Evolutionary conservation across 2,329 filamentous ascomycete species (phyloP).

Genomic region (Aspergillus terreus): DNA sequence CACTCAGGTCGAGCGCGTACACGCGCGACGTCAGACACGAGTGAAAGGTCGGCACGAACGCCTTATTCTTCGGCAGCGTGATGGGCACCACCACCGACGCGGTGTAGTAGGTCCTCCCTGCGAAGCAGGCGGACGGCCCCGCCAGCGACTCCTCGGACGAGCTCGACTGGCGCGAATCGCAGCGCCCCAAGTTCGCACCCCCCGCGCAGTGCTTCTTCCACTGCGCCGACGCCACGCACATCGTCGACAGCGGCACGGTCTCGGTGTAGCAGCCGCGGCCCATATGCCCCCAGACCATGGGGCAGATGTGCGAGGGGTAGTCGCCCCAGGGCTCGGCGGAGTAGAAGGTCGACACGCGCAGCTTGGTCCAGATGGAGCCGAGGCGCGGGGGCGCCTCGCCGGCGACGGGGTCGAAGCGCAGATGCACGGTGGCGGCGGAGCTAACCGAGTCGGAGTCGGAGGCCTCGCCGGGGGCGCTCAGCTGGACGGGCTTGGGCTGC

Average conservation of each 20-base stretch:
- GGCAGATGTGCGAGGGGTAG: slow-evolving; percentile 44
- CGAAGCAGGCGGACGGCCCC: slow-evolving; percentile 39
- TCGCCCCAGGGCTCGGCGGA: slow-evolving; percentile 48
- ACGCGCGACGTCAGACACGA: slow-evolving; percentile 62
- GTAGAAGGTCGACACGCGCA: slow-evolving; percentile 58
- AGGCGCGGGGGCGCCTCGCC: slow-evolving; percentile 53
- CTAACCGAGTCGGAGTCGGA: slow-evolving; percentile 39
- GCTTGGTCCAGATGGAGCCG: slow-evolving; percentile 49
- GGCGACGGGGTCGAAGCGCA: slow-evolving; percentile 59
- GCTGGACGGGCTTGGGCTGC: slow-evolving; percentile 55
- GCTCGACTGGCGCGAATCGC: slow-evolving; percentile 26
- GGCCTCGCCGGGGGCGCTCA: slow-evolving; percentile 39
- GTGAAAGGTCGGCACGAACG: slow-evolving; percentile 67
- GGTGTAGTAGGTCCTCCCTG: slow-evolving; percentile 54
- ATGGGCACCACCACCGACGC: slow-evolving; percentile 62
- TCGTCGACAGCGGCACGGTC: slow-evolving; percentile 50
- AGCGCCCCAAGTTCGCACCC: slow-evolving; percentile 20
- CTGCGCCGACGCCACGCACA: slow-evolving; percentile 54
- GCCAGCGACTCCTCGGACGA: slow-evolving; percentile 28
- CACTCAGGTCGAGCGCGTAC: slow-evolving; percentile 58
- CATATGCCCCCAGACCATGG: slow-evolving; percentile 36
- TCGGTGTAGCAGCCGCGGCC: slow-evolving; percentile 53
- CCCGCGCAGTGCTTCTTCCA: slow-evolving; percentile 50
- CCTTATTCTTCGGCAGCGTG: slow-evolving; percentile 56
- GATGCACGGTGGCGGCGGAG: slow-evolving; percentile 53